phyloP scores from a whole-genome alignment of 768 basidiomycete species.

The Phanerodontia chrysosporium region DNA sequence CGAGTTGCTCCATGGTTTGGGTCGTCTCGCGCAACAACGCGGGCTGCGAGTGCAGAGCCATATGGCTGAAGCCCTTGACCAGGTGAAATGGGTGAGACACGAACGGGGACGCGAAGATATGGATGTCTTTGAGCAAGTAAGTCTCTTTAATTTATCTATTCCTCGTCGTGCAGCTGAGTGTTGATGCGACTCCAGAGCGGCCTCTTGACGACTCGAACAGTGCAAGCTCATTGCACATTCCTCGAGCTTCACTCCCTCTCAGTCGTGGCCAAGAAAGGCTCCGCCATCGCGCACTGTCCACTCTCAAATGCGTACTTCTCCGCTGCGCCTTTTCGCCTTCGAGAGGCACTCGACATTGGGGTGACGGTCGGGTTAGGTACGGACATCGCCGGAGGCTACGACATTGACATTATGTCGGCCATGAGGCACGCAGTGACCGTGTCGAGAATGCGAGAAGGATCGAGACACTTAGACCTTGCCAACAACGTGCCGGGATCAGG shows the following conservation, averaged over 20 bases:
- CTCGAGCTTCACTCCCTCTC: constrained; percentile 48
- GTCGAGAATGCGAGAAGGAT: constrained; percentile 65
- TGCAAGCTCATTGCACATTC: constrained; percentile 91
- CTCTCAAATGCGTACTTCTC: constrained; percentile 89
- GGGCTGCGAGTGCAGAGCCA: constrained; percentile 73
- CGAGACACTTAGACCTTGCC: constrained; percentile 26
- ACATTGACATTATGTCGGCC: constrained; percentile 66
- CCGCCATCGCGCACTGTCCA: constrained; percentile 82
- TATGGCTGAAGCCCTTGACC: constrained; percentile 74
- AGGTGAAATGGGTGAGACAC: constrained; percentile 65
- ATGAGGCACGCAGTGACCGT: constrained; percentile 79
- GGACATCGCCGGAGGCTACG: constrained; percentile 86
- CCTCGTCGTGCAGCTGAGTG: background rate
- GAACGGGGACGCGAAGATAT: constrained; percentile 65
- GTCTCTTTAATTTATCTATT: constrained; percentile 8
- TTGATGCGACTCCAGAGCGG: constrained; percentile 36
- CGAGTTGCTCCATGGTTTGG: constrained; percentile 60
- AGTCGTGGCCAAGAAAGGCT: constrained; percentile 44
- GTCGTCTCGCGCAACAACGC: constrained; percentile 42
- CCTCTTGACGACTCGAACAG: constrained; percentile 58
- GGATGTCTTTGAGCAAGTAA: constrained; percentile 68
- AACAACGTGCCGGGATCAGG: constrained; percentile 6
- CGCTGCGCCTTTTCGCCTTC: constrained; percentile 58
- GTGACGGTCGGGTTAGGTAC: constrained; percentile 79
- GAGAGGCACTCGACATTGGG: constrained; percentile 60